Base-by-base conservation (phyloP, 352 stramenopile genomes). In the Globisporangium solare region DNA sequence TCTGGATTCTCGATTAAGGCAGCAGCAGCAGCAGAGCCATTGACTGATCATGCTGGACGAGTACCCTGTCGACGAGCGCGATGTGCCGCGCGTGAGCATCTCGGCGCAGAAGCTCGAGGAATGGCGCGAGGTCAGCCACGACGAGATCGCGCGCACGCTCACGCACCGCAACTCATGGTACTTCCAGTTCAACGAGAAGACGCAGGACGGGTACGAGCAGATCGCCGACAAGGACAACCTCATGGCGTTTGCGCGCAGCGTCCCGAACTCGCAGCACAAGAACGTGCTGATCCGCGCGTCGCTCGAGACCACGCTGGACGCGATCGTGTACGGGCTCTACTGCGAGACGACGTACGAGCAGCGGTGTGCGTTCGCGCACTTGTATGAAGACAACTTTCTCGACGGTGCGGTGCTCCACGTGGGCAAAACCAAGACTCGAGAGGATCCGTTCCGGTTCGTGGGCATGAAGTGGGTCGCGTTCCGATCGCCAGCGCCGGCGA, bases 331-430 rank as follows among this genome's bases (percentile, higher is more conserved):
- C 48, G 71, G 63, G 6, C 42, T 74, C 18, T 77, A 81, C 60
- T 60, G 55, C 31, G 68, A 78, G 24, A 74, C 49, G 21, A 79
- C 71, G 12, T 61, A 60, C 52, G 71, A 77, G 5, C 50, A 66
- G 49, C 71, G 71, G 20, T 67, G 55, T 15, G 58, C 58, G 27
- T 64, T 71, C 37, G 71, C 68, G 11, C 67, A 79, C 41, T 52
- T 84, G 43, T 81, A 84, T 58, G 63, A 80, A 50, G 60, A 73
- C 24, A 53, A 73, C 31, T 79, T 79, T 43, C 56, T 84, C 35
- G 74, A 79, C 55, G 72, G 63, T 35, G 74, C 47, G n/a, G 61
- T 84, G 18, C 54, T 84, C 37, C 68, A 84, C 22, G 66, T 61
- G 14, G 60, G 69, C 47, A 48, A 69, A 57, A 64, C 60, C 13